Base-by-base conservation (phyloP, 2,329 filamentous ascomycete genomes). In the Nothophoma quercina region DNA sequence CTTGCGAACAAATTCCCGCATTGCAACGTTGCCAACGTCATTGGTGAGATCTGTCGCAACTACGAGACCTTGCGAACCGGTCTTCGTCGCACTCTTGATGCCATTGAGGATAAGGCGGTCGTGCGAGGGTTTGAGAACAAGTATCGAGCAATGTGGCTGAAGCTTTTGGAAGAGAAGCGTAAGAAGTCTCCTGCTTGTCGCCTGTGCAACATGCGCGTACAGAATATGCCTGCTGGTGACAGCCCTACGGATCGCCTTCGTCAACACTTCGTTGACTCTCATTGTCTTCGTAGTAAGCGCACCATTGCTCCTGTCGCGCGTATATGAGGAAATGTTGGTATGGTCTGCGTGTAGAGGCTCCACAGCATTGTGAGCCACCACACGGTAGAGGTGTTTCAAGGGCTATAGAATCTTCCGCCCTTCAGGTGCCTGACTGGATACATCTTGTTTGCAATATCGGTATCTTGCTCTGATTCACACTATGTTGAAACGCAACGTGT, bases 401-500 rank as follows among this genome's bases (percentile, higher is more conserved):
- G 9, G 26, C 26, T 28, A 12, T 7, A 10, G 26, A 4, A 30
- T 34, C 32, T 12, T 7, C 15, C 13, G 19, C 21, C 7, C 16
- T 30, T 10, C 12, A 12, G 16, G 16, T 34, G 5, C 18, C 9
- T 12, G 21, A 12, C 9, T 19, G 16, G 18, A 21, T 2, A 23
- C 22, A 13, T 16, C 16, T 10, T 7, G 16, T 8, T 16, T 28
- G 6, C 26, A 12, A 7, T 7, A 28, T 7, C 26, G 10, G 10
- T 28, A 6, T 16, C 3, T 9, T 4, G 16, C n/a, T 32, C 9
- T 32, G 13, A 16, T 13, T 9, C 13, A 6, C 13, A 32, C 22
- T 28, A 15, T 22, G 25, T 40, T n/a, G n/a, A 32, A 32, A 33
- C 29, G 50, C 43, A 53, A 53, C 50, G 50, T 53, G 50, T 53